These are phyloP conservation scores for Arachnomyces sp. DNA, from an alignment of 2,329 filamentous ascomycete genomes.

Conservation along the genomic window DNA sequence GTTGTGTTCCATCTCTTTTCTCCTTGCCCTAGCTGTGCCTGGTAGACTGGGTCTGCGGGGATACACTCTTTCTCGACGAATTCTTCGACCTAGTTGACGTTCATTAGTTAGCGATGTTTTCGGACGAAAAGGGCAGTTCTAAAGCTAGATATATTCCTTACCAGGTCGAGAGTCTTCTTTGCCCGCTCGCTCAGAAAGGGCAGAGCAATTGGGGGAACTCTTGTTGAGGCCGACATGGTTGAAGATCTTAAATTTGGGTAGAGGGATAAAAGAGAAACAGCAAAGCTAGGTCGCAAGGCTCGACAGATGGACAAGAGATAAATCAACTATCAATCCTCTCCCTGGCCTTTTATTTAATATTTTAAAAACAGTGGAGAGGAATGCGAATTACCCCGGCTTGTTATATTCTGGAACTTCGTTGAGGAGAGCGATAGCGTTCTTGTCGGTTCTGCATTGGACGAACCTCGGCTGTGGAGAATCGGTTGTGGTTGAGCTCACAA, in stretches of 20 bases:
- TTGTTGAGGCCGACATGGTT: constrained; percentile 43
- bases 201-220: constrained; percentile 50
- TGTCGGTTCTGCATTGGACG: not conserved
- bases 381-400: no score
- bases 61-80: constrained; percentile 97
- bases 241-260: constrained; percentile 2
- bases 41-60: constrained; percentile 70
- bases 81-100: constrained; percentile 62
- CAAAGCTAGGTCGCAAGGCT: not conserved
- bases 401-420: not conserved
- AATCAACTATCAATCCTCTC: no score
- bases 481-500: not conserved
- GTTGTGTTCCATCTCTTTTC: constrained; percentile 70
- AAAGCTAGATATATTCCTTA: constrained; percentile 27
- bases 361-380: no score
- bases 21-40: constrained; percentile 70
- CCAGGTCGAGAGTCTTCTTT: constrained; percentile 71
- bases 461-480: constrained; percentile 1
- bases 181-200: constrained; percentile 73
- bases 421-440: not conserved
- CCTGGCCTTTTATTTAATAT: no score
- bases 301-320: no score
- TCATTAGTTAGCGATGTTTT: constrained; percentile 3
- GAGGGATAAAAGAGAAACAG: constrained; percentile 3
- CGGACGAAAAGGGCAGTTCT: not conserved